Conservation (phyloP, 1,284 basidiomycete genomes). For the Moesziomyces antarcticus region DNA sequence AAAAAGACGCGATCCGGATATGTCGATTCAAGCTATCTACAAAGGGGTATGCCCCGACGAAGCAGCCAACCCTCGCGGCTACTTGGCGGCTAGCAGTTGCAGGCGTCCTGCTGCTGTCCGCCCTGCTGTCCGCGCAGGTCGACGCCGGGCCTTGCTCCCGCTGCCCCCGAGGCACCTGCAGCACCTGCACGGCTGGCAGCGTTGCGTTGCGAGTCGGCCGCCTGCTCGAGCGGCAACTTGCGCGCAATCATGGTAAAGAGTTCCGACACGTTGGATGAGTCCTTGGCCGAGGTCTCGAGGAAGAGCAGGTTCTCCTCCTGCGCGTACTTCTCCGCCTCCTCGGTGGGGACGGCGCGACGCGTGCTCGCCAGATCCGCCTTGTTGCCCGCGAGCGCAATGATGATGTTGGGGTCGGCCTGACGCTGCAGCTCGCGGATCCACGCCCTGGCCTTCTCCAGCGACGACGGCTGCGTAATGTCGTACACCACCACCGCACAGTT, state of each 20-base stretch:
- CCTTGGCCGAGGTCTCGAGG: slow-evolving; percentile 95
- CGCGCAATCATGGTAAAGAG: slow-evolving; percentile 69
- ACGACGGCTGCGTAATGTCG: slow-evolving; percentile 67
- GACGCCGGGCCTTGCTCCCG: slow-evolving; percentile 45
- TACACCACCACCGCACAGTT: slow-evolving; percentile 67
- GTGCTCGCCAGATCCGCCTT: slow-evolving; percentile 84
- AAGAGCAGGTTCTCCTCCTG: slow-evolving; percentile 95
- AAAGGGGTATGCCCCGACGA: no score
- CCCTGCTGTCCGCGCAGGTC: slow-evolving; percentile 48
- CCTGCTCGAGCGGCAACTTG: slow-evolving; percentile 63
- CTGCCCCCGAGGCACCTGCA: slow-evolving; percentile 13
- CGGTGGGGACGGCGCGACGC: slow-evolving; percentile 62
- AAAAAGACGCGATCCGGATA: no score
- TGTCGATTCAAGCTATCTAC: no score
- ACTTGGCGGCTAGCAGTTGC: slow-evolving; percentile 59
- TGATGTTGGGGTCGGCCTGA: slow-evolving; percentile 93
- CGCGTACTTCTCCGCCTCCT: slow-evolving; percentile 85
- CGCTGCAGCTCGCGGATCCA: slow-evolving; percentile 97
- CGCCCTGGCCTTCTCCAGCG: slow-evolving; percentile 93
- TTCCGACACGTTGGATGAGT: slow-evolving; percentile 86
- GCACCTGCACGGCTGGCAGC: slow-evolving; percentile 37
- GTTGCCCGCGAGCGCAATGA: slow-evolving; percentile 87
- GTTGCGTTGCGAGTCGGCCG: slow-evolving; percentile 42
- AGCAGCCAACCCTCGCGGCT: no score
- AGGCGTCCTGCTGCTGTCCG: slow-evolving; percentile 48